A percentile compares a stretch with the other conserved stretches of the same genome.
Evolutionary conservation across 176 grass and related monocot genomes (phyloP).

Genomic region (Bothriochloa decipiens): DNA sequence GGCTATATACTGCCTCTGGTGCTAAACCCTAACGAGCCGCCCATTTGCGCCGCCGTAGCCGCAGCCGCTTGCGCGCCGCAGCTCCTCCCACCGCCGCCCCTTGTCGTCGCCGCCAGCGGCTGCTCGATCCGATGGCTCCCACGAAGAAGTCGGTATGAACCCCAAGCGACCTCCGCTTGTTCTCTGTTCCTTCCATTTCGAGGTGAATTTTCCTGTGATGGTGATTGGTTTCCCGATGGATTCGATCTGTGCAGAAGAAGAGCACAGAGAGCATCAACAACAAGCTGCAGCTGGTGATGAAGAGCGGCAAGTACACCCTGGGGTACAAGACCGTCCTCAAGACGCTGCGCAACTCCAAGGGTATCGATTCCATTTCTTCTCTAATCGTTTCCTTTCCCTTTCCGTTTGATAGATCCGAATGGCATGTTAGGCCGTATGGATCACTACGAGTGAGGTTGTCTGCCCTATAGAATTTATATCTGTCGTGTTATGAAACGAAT

Average conservation of each 20-base stretch:
- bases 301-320: slow-evolving; percentile 97
- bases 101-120: background rate
- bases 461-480: background rate
- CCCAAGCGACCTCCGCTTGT: background rate
- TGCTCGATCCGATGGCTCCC: slow-evolving; percentile 72
- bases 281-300: slow-evolving; percentile 96
- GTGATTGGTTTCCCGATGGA: background rate
- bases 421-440: background rate
- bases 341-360: slow-evolving; percentile 92
- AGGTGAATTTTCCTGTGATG: background rate
- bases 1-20: slow-evolving; percentile 29
- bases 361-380: slow-evolving; percentile 31
- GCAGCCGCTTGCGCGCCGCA: slow-evolving; percentile 1
- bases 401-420: background rate
- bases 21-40: slow-evolving; percentile 44
- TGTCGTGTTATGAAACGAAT: background rate
- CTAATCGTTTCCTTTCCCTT: background rate
- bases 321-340: slow-evolving; percentile 96
- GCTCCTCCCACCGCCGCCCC: background rate
- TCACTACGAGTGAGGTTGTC: background rate
- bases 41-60: slow-evolving; percentile 40
- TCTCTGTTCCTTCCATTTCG: background rate
- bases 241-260: slow-evolving; percentile 84
- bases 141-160: slow-evolving; percentile 82
- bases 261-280: slow-evolving; percentile 94